These are phyloP conservation scores for Phaeoacremonium minimum DNA, from an alignment of 2,329 filamentous ascomycete genomes.

Conservation along the genomic window DNA sequence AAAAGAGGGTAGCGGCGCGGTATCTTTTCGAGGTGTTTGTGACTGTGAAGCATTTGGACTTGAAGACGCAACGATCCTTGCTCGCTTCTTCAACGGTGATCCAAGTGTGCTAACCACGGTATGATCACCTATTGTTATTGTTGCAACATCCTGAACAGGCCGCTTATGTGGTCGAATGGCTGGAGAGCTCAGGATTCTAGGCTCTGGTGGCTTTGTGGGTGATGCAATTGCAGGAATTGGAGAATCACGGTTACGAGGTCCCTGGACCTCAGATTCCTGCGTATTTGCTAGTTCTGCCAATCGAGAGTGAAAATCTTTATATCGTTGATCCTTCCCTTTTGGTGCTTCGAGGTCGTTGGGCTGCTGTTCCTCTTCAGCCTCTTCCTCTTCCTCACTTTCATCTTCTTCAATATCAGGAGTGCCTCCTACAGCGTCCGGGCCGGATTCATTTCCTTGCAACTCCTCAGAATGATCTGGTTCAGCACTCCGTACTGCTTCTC, in stretches of 20 bases:
- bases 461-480: no score
- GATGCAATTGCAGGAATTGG: conserved; percentile 27
- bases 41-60: conserved; percentile 25
- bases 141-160: conserved; percentile 59
- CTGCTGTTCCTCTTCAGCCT: no score
- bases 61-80: conserved; percentile 29
- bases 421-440: no score
- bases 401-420: no score
- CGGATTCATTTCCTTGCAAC: no score
- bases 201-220: conserved; percentile 20
- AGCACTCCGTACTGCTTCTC: not conserved
- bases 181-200: conserved; percentile 13
- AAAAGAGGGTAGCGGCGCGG: conserved; percentile 32
- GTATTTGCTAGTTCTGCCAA: not conserved
- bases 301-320: not conserved
- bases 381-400: conserved; percentile 4
- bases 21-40: conserved; percentile 15
- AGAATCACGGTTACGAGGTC: conserved; percentile 13
- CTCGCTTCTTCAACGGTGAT: conserved; percentile 43
- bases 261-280: not conserved
- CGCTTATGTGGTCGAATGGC: conserved; percentile 43
- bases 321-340: not conserved
- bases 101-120: conserved; percentile 65
- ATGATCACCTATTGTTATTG: conserved; percentile 68
- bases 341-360: no score